Conservation (phyloP, 371 early-diverging fungal species). For the Blakeslea trispora region DNA sequence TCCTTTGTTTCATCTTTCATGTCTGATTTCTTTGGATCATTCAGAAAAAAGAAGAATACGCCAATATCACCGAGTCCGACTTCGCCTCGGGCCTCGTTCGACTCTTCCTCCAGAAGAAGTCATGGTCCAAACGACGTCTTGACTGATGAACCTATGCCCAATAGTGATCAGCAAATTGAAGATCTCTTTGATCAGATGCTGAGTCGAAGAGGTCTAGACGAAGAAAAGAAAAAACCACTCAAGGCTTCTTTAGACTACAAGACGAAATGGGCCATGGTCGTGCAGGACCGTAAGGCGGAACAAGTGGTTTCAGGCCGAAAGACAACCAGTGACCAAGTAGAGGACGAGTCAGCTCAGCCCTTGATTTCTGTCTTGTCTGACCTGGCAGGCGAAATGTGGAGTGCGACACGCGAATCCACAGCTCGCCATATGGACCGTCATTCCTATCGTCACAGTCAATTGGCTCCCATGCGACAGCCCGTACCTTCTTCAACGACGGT, state of each 20-base stretch:
- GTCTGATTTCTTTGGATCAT: constrained; percentile 29
- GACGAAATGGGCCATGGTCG: constrained; percentile 51
- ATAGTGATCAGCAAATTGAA: constrained; percentile 35
- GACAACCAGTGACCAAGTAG: constrained; percentile 8
- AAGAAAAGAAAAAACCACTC: constrained; percentile 28
- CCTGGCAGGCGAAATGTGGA: constrained; percentile 49
- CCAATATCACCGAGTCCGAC: constrained; percentile 9
- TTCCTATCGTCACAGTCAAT: constrained; percentile 19
- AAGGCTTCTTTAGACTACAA: constrained; percentile 37
- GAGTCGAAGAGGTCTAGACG: constrained; percentile 38
- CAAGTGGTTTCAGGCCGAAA: constrained; percentile 27
- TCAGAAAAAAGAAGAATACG: constrained; percentile 22
- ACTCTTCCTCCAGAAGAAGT: constrained; percentile 25
- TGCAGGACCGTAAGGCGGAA: constrained; percentile 46
- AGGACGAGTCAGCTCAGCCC: constrained; percentile 32
- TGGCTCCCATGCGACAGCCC: constrained; percentile 16
- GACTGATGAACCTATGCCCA: constrained; percentile 31
- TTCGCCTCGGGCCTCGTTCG: constrained; percentile 27
- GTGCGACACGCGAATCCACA: constrained; percentile 42
- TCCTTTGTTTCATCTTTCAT: constrained; percentile 15
- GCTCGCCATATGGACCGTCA: constrained; percentile 44
- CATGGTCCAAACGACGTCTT: constrained; percentile 11
- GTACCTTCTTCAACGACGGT: constrained; percentile 5
- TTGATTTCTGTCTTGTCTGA: constrained; percentile 44
- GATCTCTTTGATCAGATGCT: constrained; percentile 53